These are phyloP conservation scores for Penicillium sclerotigenum DNA, from an alignment of 2,329 filamentous ascomycete species.

Conservation along the genomic window DNA sequence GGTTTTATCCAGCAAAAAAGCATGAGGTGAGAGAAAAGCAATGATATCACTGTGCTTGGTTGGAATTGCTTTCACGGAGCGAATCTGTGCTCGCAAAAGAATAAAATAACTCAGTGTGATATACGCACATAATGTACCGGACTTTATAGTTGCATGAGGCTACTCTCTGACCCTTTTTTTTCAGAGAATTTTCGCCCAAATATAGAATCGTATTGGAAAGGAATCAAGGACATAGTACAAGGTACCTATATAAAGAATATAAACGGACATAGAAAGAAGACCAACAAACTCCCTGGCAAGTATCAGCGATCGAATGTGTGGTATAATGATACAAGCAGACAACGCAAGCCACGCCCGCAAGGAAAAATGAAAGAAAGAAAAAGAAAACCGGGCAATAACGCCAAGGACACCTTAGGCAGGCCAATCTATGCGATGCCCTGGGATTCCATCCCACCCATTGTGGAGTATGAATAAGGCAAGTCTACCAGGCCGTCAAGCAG, in stretches of 20 bases:
- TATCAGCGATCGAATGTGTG: slow-evolving; percentile 21
- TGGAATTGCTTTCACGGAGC: background rate
- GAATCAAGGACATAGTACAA: slow-evolving; percentile 2
- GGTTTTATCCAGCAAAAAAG: background rate
- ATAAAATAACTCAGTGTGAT: slow-evolving; percentile 9
- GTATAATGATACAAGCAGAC: slow-evolving; percentile 27
- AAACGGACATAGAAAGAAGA: background rate
- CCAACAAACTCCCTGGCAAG: slow-evolving; percentile 14
- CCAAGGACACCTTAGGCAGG: slow-evolving; percentile 1
- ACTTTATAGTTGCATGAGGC: slow-evolving; percentile 9
- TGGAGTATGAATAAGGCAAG: slow-evolving; percentile 67
- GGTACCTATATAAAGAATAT: background rate
- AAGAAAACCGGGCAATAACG: background rate
- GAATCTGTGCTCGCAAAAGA: background rate
- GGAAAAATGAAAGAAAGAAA: background rate
- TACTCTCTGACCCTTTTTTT: background rate
- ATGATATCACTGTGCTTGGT: background rate
- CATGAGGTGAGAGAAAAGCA: background rate
- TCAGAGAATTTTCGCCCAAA: background rate
- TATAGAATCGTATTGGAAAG: background rate
- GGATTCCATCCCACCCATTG: slow-evolving; percentile 49
- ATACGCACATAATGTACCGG: background rate
- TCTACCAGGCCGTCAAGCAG: slow-evolving; percentile 83
- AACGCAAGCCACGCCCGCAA: slow-evolving; percentile 15
- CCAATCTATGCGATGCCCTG: slow-evolving; percentile 35